Evolutionary conservation across 352 stramenopile genomes (phyloP), one percentile per base, ranked within the genome.

Genomic region (Phytophthora pluvialis): DNA sequence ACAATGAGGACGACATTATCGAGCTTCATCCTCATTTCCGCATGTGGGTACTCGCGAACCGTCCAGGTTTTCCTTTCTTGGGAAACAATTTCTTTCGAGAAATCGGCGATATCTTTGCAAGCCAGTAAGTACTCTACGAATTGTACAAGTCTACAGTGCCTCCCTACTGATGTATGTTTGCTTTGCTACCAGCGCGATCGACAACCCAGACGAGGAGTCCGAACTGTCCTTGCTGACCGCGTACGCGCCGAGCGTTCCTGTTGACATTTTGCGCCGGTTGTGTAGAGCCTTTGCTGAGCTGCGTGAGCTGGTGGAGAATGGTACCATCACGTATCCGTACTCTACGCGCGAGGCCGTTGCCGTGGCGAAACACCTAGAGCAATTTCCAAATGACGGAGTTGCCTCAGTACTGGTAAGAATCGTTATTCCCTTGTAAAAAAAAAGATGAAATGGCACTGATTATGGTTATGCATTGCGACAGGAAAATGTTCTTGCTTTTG

Each of bases 1-100:
- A 81, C 18, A 67, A 89, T 15, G 75, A 89, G 38, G 65, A 85
- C n/a, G 72, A 96, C 48, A 85, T 96, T 50, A 98, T 98, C 46
- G 60, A 72, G 12, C 86, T 99, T 5, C 95, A 98, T 72, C 83
- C 89, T 0, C 83, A 98, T 46, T 99, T 99, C 64, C 77, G 79
- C 18, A 88, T 99, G 65, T 97, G 94, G 83, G 91, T 97, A 12
- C 70, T 99, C 3, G 94, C 94, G n/a, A 99, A 99, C 67, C 89
- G 91, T 26, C 90, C 97, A n/a, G 95, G 95, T 0, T 99, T 91
- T 63, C 97, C 97, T 11, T 99, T 99, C 72, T 79, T 98, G 32
- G 97, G 97, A n/a, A 99, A 99, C 81, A 97, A 98, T 59, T 96
- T 99, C 31, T 97, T 97, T 69, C 71, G 83, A 5, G 90, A 98